These are phyloP conservation scores for Solanum clarkiae DNA, from an alignment of 257 asterid genomes.

Conservation along the genomic window DNA sequence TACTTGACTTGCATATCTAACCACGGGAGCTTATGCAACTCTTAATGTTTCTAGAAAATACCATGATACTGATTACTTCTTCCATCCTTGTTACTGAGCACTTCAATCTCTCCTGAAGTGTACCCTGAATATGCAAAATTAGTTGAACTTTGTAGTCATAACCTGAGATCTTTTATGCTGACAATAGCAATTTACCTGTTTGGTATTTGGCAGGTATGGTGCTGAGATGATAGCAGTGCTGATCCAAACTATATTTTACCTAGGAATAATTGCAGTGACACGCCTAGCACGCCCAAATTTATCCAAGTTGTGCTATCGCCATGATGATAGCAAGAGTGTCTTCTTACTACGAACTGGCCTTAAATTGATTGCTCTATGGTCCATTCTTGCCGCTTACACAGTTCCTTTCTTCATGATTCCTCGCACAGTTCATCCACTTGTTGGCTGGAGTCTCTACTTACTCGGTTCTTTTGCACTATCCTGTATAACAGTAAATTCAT, in stretches of 20 bases:
- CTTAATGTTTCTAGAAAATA: background rate
- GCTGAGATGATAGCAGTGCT: conserved; percentile 45
- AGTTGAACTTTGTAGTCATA: background rate
- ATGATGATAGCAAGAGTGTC: conserved; percentile 35
- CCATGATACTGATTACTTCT: background rate
- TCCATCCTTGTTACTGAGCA: background rate
- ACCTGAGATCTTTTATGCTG: background rate
- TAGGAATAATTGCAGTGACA: conserved; percentile 39
- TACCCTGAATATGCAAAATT: background rate
- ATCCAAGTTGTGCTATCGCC: conserved; percentile 46
- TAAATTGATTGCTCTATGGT: conserved; percentile 49
- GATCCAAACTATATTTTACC: conserved; percentile 40
- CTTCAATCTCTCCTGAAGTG: background rate
- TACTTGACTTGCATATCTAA: background rate
- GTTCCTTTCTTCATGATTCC: conserved; percentile 47
- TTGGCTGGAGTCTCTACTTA: conserved; percentile 63
- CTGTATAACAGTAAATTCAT: conserved; percentile 27
- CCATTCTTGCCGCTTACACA: conserved; percentile 43
- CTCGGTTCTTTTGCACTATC: conserved; percentile 42
- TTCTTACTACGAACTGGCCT: conserved; percentile 32
- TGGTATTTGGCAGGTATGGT: conserved; percentile 28
- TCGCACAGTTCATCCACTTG: conserved; percentile 48
- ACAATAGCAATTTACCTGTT: background rate
- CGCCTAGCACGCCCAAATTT: conserved; percentile 53
- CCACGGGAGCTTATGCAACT: background rate